These are phyloP conservation scores for Selenicereus undatus DNA, from an alignment of 148 eudicot genomes.

Conservation along the genomic window DNA sequence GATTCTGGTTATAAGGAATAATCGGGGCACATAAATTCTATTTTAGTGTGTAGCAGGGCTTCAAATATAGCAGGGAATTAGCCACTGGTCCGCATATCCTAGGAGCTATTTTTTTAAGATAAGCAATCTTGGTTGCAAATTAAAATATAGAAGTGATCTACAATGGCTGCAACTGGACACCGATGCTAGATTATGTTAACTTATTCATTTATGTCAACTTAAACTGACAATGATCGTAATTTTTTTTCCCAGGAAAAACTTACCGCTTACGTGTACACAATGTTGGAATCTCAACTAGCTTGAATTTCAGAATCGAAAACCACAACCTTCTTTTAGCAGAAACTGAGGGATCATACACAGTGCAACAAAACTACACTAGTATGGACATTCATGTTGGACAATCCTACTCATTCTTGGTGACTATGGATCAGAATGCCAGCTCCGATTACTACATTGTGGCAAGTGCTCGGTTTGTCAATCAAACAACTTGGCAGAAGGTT, in stretches of 20 bases:
- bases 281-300: constrained; percentile 84
- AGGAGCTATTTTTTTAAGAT: neutral
- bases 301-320: constrained; percentile 88
- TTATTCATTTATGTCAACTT: neutral
- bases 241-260: constrained; percentile 60
- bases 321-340: constrained; percentile 92
- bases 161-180: neutral
- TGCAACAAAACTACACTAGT: constrained; percentile 92
- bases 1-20: neutral
- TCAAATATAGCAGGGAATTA: no score
- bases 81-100: neutral
- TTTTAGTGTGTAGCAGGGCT: neutral
- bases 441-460: constrained; percentile 95
- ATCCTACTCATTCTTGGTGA: constrained; percentile 64
- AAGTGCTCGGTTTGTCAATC: constrained; percentile 82
- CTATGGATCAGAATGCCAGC: constrained; percentile 97
- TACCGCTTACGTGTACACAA: constrained; percentile 91
- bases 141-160: neutral
- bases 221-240: neutral
- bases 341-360: constrained; percentile 92
- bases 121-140: neutral
- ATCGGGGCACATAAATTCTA: neutral
- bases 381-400: constrained; percentile 56
- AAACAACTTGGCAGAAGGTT: constrained; percentile 75
- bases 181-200: neutral